A percentile compares a stretch with the other conserved stretches of the same genome.
phyloP scores from a whole-genome alignment of 2,329 filamentous ascomycete species.

The Hypoxylon sp. region DNA sequence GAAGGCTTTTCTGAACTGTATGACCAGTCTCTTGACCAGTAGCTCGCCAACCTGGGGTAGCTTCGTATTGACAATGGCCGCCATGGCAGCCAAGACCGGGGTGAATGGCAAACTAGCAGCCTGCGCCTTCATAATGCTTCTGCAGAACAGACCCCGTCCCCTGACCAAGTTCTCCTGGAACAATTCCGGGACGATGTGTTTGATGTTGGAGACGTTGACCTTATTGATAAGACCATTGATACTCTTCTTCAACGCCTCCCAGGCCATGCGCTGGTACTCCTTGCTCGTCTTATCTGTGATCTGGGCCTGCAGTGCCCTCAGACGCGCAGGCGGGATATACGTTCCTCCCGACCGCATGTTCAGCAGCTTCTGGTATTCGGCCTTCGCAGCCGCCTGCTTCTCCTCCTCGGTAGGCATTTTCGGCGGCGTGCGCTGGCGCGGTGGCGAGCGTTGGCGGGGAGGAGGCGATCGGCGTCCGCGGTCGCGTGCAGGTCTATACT shows the following conservation, averaged over 20 bases:
- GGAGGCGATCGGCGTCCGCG: constrained; percentile 48
- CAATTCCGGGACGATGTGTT: constrained; percentile 94
- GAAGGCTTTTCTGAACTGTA: constrained; percentile 96
- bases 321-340: constrained; percentile 92
- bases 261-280: constrained; percentile 98
- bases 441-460: constrained; percentile 42
- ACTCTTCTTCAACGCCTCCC: constrained; percentile 98
- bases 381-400: constrained; percentile 89
- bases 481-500: constrained; percentile 62
- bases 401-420: constrained; percentile 77
- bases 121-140: constrained; percentile 98
- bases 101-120: constrained; percentile 96
- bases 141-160: constrained; percentile 91
- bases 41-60: constrained; percentile 94
- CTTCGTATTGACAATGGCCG: constrained; percentile 97
- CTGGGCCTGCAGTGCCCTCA: constrained; percentile 93
- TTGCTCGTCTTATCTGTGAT: constrained; percentile 97
- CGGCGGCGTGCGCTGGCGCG: constrained; percentile 51
- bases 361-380: constrained; percentile 92
- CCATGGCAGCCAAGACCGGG: constrained; percentile 95
- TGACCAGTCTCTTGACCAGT: constrained; percentile 84
- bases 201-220: constrained; percentile 98
- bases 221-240: constrained; percentile 99
- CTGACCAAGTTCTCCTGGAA: constrained; percentile 95
- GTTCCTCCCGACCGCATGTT: constrained; percentile 95